Conservation (phyloP, 192 early-diverging fungal species). For the Backusella psychrophila region DNA sequence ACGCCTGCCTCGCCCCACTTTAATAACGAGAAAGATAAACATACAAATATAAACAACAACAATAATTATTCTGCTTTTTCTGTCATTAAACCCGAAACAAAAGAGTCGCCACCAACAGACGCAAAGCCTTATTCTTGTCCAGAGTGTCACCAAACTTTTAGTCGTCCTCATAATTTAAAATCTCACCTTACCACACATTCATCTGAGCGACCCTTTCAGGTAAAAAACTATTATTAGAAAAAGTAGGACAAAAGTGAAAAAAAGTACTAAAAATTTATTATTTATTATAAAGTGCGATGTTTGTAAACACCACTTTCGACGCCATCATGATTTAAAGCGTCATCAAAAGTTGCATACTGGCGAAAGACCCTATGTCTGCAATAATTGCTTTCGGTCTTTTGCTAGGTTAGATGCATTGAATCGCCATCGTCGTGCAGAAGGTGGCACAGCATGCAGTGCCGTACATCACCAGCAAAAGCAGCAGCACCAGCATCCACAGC, state of each 20-base stretch:
- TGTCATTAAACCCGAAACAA: slow-evolving; percentile 5
- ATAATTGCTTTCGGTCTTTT: slow-evolving; percentile 72
- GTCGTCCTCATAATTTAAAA: slow-evolving; percentile 29
- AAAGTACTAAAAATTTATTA: slow-evolving; percentile 12
- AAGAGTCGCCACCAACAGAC: slow-evolving; percentile 4
- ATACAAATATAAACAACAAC: slow-evolving; percentile 10
- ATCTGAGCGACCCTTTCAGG: slow-evolving; percentile 27
- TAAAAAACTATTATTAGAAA: slow-evolving; percentile 16
- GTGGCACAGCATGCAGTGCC: slow-evolving; percentile 29
- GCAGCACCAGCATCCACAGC: slow-evolving; percentile 1
- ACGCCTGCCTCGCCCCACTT: background rate
- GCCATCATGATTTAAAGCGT: slow-evolving; percentile 90
- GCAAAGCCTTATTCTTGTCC: slow-evolving; percentile 22
- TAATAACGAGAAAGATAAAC: background rate
- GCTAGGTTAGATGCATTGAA: slow-evolving; percentile 79
- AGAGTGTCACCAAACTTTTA: slow-evolving; percentile 30
- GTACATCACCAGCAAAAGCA: slow-evolving; percentile 17
- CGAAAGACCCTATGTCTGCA: slow-evolving; percentile 70
- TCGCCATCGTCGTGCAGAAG: slow-evolving; percentile 59
- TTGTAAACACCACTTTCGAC: slow-evolving; percentile 36
- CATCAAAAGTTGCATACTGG: slow-evolving; percentile 80
- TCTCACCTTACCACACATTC: slow-evolving; percentile 33
- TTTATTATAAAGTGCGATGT: slow-evolving; percentile 24
- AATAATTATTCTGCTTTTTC: slow-evolving; percentile 14
- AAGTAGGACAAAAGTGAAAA: background rate